Evolutionary conservation across 495 filamentous ascomycete species (phyloP), one percentile per base, ranked within the genome.

Genomic region (Aspergillus panamensis): DNA sequence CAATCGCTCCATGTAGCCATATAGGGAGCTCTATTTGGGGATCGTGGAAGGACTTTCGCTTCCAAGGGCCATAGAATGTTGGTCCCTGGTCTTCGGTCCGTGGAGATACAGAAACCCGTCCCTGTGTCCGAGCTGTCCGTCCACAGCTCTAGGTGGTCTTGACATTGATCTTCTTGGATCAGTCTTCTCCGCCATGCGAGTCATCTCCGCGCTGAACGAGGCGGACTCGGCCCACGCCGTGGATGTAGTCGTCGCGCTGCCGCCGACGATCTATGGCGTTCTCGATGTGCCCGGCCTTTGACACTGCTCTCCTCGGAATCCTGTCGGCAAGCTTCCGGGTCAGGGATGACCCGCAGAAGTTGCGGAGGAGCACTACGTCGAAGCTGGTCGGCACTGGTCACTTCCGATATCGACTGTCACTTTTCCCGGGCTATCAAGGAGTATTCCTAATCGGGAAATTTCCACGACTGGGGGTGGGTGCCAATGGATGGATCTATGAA

Each of bases 241-340:
- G 19, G 29, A 29, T 29, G 20, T 29, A 0, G 45, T 48, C 45
- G 45, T 48, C 12, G 8, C 5, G 14, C 45, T 48, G 6, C 45
- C 29, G 29, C 9, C 45, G 5, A 20, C 13, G 16, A 48, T 48
- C 19, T 48, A 29, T 19, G 45, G 14, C 8, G 19, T 48, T 10
- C 45, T 29, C 29, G n/a, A n/a, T n/a, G n/a, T n/a, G n/a, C n/a
- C n/a, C n/a, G n/a, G 45, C 45, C 12, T 48, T 48, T 29, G 45
- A 48, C 45, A 48, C 17, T 8, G 45, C 45, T 3, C 29, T 48
- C 10, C 29, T 48, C 6, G 45, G 45, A 5, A 29, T 48, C 29
- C 19, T 17, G 20, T 48, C 19, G 16, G 45, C 45, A 19, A 48
- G 45, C 13, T 48, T 48, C 29, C 19, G 29, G 20, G 45, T 48